Evolutionary conservation across 1,284 basidiomycete genomes (phyloP), one percentile per base, ranked within the genome.

Genomic region (Neolentinus lepideus): DNA sequence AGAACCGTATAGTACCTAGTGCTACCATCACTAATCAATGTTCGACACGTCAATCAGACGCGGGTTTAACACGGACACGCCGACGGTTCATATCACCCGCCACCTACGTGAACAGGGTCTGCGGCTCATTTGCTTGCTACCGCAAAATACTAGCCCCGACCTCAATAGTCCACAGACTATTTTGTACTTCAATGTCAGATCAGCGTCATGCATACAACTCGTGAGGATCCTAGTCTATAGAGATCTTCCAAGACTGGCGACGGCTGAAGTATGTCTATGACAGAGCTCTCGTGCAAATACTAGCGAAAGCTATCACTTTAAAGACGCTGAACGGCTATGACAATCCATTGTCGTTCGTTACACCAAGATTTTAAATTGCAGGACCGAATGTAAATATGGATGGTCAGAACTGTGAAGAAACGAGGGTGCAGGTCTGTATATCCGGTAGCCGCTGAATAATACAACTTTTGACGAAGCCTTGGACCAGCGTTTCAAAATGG

Each of bases 391-490:
- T 93, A 21, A 80, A 88, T 35, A 79, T 92, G 27, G 92, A 93
- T 63, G 90, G 90, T 12, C 83, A 85, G 57, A 85, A 85, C 59
- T 81, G 85, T 57, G 88, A 90, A 63, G 80, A 85, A 11, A 69
- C 82, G 74, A 79, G 57, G 81, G 85, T 82, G 71, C 24, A 19
- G 16, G 27, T 25, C 22, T 31, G 24, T 31, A 45, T 27, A 8
- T 22, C 25, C 16, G 12, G 31, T 21, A 22, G 36, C 51, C 26
- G 2, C 45, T 35, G 27, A 88, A 88, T 85, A 25, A 80, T 81
- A 57, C 88, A 92, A 63, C 78, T 82, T 3, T 93, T 92, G 90
- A 93, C 64, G 90, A 93, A 67, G 81, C 79, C 1, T 75, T 92
- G 38, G 89, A 91, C 64, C 73, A 86, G 55, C 77, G 79, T 35